Base-by-base conservation (phyloP, 805 yeast species). In the Cyberlindnera maritima region DNA sequence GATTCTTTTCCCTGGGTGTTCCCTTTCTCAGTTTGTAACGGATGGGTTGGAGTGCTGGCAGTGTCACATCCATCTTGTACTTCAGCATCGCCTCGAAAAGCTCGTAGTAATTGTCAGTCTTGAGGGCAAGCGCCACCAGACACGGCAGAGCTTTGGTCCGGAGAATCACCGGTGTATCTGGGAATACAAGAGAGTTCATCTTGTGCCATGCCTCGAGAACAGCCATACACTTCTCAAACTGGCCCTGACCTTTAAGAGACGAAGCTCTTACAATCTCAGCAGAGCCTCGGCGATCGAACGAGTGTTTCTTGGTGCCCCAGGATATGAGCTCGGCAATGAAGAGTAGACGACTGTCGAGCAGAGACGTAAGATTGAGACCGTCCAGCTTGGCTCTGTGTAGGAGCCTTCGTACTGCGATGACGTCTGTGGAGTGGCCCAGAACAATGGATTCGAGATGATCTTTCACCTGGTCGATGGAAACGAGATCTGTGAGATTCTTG, bases 21-120 rank as follows among this genome's bases (percentile, higher is more conserved):
- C 50, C 50, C 12, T 32, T 36, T 17, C 41, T 19, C 14, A 47
- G 42, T 12, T 17, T 31, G 28, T 32, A 26, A 18, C 20, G 44
- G 5, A 48, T 6, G 7, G 31, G 33, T 2, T 19, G 23, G 8
- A 41, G 15, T 13, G 14, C 17, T 12, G 20, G 36, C 15, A 18
- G 32, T 32, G 28, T 29, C 17, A 19, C n/a, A 36, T 43, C 41
- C 36, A 47, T 36, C 15, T 36, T 20, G 17, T 13, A 4, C 21
- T 23, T 10, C 20, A 43, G 23, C 28, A 47, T 35, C 20, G 17
- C 12, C 36, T 25, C 21, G 15, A 21, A 38, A 3, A 33, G 39
- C 9, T 39, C 39, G n/a, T 21, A 14, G 33, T 33, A 18, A 13
- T 19, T 19, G 12, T 31, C 36, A 2, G 29, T 34, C 29, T 33